Base-by-base conservation (phyloP, 2,329 filamentous ascomycete genomes). In the Colletotrichum sansevieriae region DNA sequence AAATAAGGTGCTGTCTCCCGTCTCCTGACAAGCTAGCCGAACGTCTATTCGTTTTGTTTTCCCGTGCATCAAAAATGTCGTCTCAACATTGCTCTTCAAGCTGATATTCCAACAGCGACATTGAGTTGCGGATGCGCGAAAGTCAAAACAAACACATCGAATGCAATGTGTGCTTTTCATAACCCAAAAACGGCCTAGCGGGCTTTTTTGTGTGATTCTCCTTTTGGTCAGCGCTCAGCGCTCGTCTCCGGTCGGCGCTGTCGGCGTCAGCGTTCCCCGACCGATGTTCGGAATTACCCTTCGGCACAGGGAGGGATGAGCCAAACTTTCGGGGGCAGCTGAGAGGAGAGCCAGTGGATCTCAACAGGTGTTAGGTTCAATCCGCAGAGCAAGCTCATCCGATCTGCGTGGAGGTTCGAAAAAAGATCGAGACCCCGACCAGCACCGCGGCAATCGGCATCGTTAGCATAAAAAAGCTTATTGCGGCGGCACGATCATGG, bases 321-420 rank as follows among this genome's bases (percentile, higher is more conserved):
- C 35, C 57, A 37, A 35, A n/a, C 43, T 25, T 37, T 12, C 35
- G 3, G 35, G 12, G 10, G 33, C 35, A 61, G 58, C 46, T 61
- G 58, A 51, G 15, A 29, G 39, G 56, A 15, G 41, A 15, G 47
- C 47, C 29, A 47, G 37, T 22, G 47, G 39, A 65, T 59, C 47
- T 55, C 41, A 33, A 59, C 65, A 68, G 49, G 61, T 65, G 54
- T 65, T 60, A 52, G 63, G 56, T 60, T 44, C n/a, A 56, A 25
- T 37, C 25, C 46, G 25, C 18, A 29, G 39, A 46, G 51, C 51
- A 20, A 49, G 25, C 43, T 59, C 46, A 35, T 59, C 54, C 44
- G 37, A 54, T 52, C 22, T 33, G 22, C 39, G 37, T 39, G 20
- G 25, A 29, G 25, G 25, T 29, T 29, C 25, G 29, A 43, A 35